Evolutionary conservation across 805 yeast species (phyloP), one percentile per base, ranked within the genome.

Genomic region (Suhomyces sp.): DNA sequence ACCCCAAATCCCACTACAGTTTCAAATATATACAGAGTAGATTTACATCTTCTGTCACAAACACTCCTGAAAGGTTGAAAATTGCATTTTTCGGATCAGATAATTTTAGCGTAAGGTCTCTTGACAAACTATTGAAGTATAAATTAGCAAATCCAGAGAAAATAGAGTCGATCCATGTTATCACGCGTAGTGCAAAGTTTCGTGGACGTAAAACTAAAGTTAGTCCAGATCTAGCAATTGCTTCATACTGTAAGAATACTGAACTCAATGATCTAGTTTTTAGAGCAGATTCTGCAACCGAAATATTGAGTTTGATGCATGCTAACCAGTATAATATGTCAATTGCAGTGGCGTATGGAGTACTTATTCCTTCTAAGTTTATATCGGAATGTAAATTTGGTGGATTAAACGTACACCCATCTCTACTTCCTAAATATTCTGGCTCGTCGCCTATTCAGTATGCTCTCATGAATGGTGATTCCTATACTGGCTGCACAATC

Each of bases 371-470:
- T 0, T 70, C 68, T 0, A 52, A 65, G 1, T 82, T 90, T 56
- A 66, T 94, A 1, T 47, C 61, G 0, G 47, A 65, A 0, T 69
- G 84, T 19, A 65, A 66, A 10, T 82, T 66, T 61, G 90, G 92
- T 3, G 96, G 97, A 0, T 63, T 94, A 24, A 94, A 94, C 63
- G 90, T 94, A 0, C 99, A 94, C 65, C 99, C 99, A 0, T 90
- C 97, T 0, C 65, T 91, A 6, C 75, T 94, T 7, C 99, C 99
- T 0, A 72, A 70, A 44, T 82, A 88, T 59, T 80, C 90, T 2
- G 99, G 99, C 0, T 85, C 97, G 0, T 86, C 97, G 1, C 99
- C 99, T 0, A 69, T 94, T 3, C 98, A 93, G 55, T 77, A 82
- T 53, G 84, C 97, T 0, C 67, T 94, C 10, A 65, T 92, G 60